Evolutionary conservation across 129 eudicot genomes (phyloP).

Genomic region (Ambrosia artemisiifolia): DNA sequence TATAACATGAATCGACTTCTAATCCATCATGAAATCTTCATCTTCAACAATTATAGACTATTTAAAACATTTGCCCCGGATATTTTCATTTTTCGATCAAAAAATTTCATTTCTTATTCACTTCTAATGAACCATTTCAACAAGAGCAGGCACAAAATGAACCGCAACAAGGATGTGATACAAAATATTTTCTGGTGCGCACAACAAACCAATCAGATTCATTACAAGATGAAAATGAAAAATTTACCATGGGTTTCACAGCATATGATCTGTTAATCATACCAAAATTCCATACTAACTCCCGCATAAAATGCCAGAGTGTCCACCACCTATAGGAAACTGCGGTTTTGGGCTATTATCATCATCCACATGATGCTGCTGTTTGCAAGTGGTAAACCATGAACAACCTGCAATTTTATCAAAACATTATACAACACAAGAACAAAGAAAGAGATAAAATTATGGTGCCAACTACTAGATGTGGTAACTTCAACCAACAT

Average conservation of each 20-base stretch:
- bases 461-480: background rate
- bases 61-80: background rate
- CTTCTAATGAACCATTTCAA: background rate
- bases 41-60: no score
- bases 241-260: constrained; percentile 16
- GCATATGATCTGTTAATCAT: constrained; percentile 6
- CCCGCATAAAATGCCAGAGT: constrained; percentile 18
- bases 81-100: background rate
- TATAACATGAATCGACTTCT: no score
- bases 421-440: constrained; percentile 9
- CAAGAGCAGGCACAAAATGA: background rate
- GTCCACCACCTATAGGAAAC: constrained; percentile 8
- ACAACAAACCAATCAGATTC: constrained; percentile 15
- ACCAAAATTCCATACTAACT: constrained; percentile 15
- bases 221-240: background rate
- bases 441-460: constrained; percentile 5
- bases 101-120: background rate
- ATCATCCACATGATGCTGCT: constrained; percentile 18
- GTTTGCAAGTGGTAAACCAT: constrained; percentile 13
- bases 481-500: background rate
- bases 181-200: constrained; percentile 8
- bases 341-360: background rate
- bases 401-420: background rate
- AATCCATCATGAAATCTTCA: no score
- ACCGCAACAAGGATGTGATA: background rate